Conservation (phyloP, 768 basidiomycete genomes). For the Tricholoma flavovirens region DNA sequence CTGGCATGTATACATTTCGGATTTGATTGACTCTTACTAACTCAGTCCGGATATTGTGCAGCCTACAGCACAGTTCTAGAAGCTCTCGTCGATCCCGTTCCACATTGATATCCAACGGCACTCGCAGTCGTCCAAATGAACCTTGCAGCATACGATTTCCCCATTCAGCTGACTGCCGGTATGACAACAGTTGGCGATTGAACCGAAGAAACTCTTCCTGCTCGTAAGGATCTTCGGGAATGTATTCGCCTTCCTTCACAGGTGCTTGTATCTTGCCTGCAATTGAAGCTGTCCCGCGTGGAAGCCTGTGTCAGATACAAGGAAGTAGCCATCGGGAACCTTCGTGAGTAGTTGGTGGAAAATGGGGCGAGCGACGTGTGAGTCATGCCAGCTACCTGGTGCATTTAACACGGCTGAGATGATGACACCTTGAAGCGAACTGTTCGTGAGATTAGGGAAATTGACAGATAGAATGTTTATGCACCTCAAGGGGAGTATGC, state of each 20-base stretch:
- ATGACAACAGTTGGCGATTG: conserved; percentile 33
- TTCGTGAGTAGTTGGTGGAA: conserved; percentile 20
- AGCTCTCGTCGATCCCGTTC: conserved; percentile 20
- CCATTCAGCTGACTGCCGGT: conserved; percentile 48
- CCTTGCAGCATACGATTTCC: conserved; percentile 42
- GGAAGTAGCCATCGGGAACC: conserved; percentile 26
- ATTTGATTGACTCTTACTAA: conserved; percentile 39
- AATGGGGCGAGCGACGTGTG: conserved; percentile 22
- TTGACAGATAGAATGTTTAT: not conserved
- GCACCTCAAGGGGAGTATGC: too few species aligned
- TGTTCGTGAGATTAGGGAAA: not conserved
- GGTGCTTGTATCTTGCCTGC: not conserved
- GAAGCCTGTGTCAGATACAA: conserved; percentile 33
- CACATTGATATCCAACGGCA: conserved; percentile 34
- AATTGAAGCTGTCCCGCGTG: conserved; percentile 4
- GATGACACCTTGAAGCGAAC: conserved; percentile 21
- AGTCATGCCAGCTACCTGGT: too few species aligned
- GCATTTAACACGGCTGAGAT: conserved; percentile 31
- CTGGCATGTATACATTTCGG: conserved; percentile 32
- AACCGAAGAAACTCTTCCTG: not conserved
- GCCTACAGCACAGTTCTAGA: conserved; percentile 28
- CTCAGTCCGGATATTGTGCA: conserved; percentile 29
- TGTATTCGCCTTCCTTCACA: not conserved
- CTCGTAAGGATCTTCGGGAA: not conserved
- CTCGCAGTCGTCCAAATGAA: conserved; percentile 37